A percentile compares a stretch with the other conserved stretches of the same genome.
Evolutionary conservation across 441 rosid species (phyloP).

Genomic region (Manihot esculenta): DNA sequence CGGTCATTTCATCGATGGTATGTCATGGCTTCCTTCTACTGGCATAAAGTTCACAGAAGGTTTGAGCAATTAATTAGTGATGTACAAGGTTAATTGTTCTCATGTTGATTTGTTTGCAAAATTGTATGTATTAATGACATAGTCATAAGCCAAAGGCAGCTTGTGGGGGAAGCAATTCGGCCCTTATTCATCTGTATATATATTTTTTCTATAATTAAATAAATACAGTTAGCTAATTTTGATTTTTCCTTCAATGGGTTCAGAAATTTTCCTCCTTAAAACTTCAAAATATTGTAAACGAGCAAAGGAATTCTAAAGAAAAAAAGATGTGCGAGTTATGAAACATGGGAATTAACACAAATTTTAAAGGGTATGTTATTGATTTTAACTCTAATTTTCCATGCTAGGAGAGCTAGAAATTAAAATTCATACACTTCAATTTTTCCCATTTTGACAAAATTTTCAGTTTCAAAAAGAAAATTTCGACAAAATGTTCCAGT

Average conservation of each 20-base stretch:
- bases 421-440: too few species aligned
- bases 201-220: not conserved
- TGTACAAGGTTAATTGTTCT: not conserved
- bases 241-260: accelerated
- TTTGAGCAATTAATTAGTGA: constrained; percentile 39
- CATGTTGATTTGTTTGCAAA: not conserved
- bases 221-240: not conserved
- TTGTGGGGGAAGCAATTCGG: not conserved
- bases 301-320: not conserved
- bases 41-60: constrained; percentile 59
- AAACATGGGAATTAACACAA: too few species aligned
- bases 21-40: constrained; percentile 69
- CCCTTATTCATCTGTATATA: not conserved
- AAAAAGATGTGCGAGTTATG: too few species aligned
- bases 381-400: too few species aligned
- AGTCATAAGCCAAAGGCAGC: not conserved
- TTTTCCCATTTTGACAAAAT: too few species aligned
- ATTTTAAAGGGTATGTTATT: too few species aligned
- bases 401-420: too few species aligned
- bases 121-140: not conserved
- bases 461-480: not conserved
- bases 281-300: too few species aligned
- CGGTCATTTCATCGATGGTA: constrained; percentile 51
- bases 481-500: too few species aligned
- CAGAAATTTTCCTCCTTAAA: too few species aligned